Conservation (phyloP, 306 rosid species). For the Lupinus albus region DNA sequence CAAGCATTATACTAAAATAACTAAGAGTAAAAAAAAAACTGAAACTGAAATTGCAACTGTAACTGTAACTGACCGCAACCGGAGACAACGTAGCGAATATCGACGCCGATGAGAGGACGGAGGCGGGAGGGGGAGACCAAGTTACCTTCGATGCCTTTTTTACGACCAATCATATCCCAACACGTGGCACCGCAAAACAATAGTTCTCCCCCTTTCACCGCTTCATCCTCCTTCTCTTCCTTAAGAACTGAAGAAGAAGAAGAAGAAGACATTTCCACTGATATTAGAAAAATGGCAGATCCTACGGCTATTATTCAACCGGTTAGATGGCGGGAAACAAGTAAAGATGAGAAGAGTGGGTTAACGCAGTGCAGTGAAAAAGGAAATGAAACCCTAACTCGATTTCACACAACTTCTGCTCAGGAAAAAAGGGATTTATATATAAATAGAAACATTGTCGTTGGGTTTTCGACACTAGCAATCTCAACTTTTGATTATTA, state of each 20-base stretch:
- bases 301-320: slow-evolving; percentile 76
- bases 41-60: neutral
- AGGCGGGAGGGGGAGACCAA: slow-evolving; percentile 84
- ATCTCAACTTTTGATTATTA: slow-evolving; percentile 47
- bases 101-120: slow-evolving; percentile 76
- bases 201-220: slow-evolving; percentile 48
- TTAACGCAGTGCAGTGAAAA: slow-evolving; percentile 41
- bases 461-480: slow-evolving; percentile 58
- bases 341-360: slow-evolving; percentile 50
- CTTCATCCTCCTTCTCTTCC: neutral
- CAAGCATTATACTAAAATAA: neutral
- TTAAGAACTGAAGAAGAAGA: neutral
- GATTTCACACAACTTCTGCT: slow-evolving; percentile 24
- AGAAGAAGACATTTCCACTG: slow-evolving; percentile 63
- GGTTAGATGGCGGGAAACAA: slow-evolving; percentile 70
- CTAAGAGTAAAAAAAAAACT: neutral
- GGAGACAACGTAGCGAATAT: slow-evolving; percentile 79
- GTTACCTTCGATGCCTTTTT: slow-evolving; percentile 78
- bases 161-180: slow-evolving; percentile 86
- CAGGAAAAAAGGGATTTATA: no score
- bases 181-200: slow-evolving; percentile 90
- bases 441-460: slow-evolving; percentile 26
- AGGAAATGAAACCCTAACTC: slow-evolving; percentile 77
- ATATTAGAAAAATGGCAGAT: slow-evolving; percentile 41
- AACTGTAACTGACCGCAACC: slow-evolving; percentile 66